Evolutionary conservation across 2,329 filamentous ascomycete species (phyloP).

Genomic region (Ceratocystis smalleyi): DNA sequence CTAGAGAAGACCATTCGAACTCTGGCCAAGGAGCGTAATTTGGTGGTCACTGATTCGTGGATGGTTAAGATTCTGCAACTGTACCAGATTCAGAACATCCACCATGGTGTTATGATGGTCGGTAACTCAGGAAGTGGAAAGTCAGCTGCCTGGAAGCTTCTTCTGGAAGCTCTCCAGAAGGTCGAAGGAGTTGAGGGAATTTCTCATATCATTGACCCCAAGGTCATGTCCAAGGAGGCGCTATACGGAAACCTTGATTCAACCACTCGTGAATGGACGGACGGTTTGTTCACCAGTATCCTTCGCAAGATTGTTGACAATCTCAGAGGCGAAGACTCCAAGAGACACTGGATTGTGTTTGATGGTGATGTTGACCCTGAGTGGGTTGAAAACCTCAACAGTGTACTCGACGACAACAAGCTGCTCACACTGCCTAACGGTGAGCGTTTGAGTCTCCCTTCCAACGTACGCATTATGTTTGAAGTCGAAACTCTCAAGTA

Average conservation of each 20-base stretch:
- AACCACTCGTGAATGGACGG: constrained; percentile 96
- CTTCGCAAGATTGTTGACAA: constrained; percentile 98
- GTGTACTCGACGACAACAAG: constrained; percentile 98
- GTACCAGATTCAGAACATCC: constrained; percentile 93
- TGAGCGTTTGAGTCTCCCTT: constrained; percentile 84
- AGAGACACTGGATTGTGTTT: constrained; percentile 98
- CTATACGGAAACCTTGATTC: constrained; percentile 91
- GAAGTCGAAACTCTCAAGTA: constrained; percentile 97
- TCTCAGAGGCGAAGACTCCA: constrained; percentile 86
- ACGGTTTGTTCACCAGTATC: constrained; percentile 95
- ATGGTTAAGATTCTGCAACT: constrained; percentile 94
- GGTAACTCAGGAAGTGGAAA: constrained; percentile 96
- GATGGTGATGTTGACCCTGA: constrained; percentile 98
- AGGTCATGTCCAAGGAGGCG: constrained; percentile 99
- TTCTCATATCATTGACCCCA: constrained; percentile 94
- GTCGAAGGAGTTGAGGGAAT: constrained; percentile 88
- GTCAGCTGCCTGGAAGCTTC: constrained; percentile 82
- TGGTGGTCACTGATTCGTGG: constrained; percentile 87
- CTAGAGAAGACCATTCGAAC: constrained; percentile 68
- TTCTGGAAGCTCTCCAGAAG: constrained; percentile 79
- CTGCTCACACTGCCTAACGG: constrained; percentile 91
- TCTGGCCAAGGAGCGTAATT: constrained; percentile 68
- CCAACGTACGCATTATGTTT: constrained; percentile 98
- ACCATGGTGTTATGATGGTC: constrained; percentile 99
- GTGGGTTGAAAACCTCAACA: constrained; percentile 99